Conservation (phyloP, 148 eudicot genomes). For the Nepenthes gracilis region DNA sequence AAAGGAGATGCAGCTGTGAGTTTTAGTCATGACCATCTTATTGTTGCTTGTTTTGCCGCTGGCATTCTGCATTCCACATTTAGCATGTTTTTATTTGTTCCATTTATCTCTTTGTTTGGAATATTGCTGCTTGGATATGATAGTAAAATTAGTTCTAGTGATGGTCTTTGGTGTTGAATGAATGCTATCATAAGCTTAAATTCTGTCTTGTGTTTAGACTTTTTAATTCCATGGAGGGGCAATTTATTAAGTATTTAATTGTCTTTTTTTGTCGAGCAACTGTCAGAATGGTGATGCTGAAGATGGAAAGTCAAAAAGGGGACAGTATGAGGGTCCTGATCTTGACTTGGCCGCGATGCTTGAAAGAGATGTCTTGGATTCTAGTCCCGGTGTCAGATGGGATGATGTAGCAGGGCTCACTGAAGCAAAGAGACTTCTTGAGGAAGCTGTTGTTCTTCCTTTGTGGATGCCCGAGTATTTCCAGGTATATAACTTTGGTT, state of each 20-base stretch:
- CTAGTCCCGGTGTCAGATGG: conserved; percentile 94
- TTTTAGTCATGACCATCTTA: conserved; percentile 4
- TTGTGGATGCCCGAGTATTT: conserved; percentile 99
- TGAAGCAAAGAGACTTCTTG: conserved; percentile 97
- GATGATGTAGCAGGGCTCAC: conserved; percentile 95
- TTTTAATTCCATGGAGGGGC: too few relatives aligned
- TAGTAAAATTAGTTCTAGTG: too few relatives aligned
- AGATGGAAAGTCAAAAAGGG: conserved; percentile 82
- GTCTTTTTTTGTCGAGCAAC: neutral
- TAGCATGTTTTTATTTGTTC: neutral
- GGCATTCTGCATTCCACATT: neutral
- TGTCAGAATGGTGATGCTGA: conserved; percentile 81
- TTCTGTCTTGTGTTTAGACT: neutral
- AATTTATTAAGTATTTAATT: too few relatives aligned
- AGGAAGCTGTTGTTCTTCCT: conserved; percentile 99
- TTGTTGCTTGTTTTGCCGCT: conserved; percentile 1
- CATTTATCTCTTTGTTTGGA: too few relatives aligned
- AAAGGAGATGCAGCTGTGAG: conserved; percentile 75
- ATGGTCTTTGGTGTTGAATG: neutral
- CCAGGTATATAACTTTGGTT: conserved; percentile 41
- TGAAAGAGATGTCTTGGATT: conserved; percentile 96
- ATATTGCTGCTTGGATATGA: too few relatives aligned
- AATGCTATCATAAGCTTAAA: neutral
- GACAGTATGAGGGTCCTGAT: conserved; percentile 96
- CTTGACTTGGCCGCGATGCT: conserved; percentile 97